Evolutionary conservation across 2,329 filamentous ascomycete genomes (phyloP), one percentile per base, ranked within the genome.

Genomic region (Rhexocercosporidium sp.): DNA sequence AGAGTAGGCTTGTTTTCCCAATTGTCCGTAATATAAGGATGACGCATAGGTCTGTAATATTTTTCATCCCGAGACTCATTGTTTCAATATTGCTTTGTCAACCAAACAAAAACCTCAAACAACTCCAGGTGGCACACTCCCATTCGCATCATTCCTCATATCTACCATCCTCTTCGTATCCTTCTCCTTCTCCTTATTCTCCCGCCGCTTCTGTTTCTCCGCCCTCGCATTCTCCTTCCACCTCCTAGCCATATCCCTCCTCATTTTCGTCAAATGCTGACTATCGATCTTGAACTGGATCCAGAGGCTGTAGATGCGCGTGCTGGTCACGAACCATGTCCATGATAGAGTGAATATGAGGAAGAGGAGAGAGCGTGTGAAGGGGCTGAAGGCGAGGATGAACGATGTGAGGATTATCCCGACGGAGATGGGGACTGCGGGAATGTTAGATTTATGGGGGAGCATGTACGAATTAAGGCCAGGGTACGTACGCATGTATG

Each of bases 401-500:
- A 65, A 59, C 4, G 39, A 59, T 7, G 29, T 64, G 31, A 60
- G 11, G 3, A 67, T 67, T 1, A 61, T 64, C 4, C 53, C 65
- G 18, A 59, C 44, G 3, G 61, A 67, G 14, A 64, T 64, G 16
- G 60, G 56, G 12, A 61, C 51, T 57, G 29, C 6, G 25, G 16
- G 22, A 8, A 22, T 60, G 59, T 49, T 29, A 61, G 27, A 31
- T 27, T 1, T 57, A n/a, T 4, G 29, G 1, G 29, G 62, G 16
- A 34, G 27, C 20, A 5, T 5, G 34, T 25, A n/a, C 4, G 22
- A 39, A 22, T 14, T 49, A 16, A n/a, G n/a, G n/a, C n/a, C n/a
- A n/a, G n/a, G n/a, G n/a, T n/a, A 51, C 66, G 54, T 63, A 68
- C 63, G 65, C 62, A 69, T 69, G 29, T 66, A 69, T 2, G n/a